phyloP scores from a whole-genome alignment of 106 monocot species.

The Dioscorea alata region DNA sequence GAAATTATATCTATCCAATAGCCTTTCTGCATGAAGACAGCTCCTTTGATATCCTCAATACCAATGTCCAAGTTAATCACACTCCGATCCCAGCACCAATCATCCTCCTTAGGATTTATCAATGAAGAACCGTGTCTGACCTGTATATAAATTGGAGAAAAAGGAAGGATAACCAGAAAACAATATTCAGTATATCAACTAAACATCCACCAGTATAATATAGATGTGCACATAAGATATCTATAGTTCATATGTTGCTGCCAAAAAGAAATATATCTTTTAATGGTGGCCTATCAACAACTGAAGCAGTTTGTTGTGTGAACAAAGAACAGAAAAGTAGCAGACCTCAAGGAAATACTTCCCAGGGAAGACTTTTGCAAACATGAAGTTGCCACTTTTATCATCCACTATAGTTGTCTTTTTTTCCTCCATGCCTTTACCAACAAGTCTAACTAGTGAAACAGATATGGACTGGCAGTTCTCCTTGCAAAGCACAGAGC shows the following conservation, averaged over 20 bases:
- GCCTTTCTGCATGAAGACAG: constrained; percentile 87
- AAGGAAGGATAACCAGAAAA: too few relatives aligned
- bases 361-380: constrained; percentile 82
- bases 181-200: too few relatives aligned
- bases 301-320: background rate
- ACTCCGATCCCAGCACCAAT: constrained; percentile 85
- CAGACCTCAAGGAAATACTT: constrained; percentile 80
- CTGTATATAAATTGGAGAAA: constrained; percentile 15
- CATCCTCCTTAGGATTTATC: constrained; percentile 27
- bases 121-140: constrained; percentile 44
- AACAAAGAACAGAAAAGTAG: background rate
- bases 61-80: constrained; percentile 65
- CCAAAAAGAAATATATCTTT: background rate
- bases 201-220: too few relatives aligned
- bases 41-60: constrained; percentile 57
- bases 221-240: too few relatives aligned
- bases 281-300: background rate
- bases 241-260: too few relatives aligned
- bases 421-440: constrained; percentile 30
- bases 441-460: constrained; percentile 41
- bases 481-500: constrained; percentile 76
- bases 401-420: constrained; percentile 50
- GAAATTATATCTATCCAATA: constrained; percentile 75
- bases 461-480: constrained; percentile 52
- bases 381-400: constrained; percentile 53